Evolutionary conservation across 768 basidiomycete species (phyloP).

Genomic region (Suillus fuscotomentosus): DNA sequence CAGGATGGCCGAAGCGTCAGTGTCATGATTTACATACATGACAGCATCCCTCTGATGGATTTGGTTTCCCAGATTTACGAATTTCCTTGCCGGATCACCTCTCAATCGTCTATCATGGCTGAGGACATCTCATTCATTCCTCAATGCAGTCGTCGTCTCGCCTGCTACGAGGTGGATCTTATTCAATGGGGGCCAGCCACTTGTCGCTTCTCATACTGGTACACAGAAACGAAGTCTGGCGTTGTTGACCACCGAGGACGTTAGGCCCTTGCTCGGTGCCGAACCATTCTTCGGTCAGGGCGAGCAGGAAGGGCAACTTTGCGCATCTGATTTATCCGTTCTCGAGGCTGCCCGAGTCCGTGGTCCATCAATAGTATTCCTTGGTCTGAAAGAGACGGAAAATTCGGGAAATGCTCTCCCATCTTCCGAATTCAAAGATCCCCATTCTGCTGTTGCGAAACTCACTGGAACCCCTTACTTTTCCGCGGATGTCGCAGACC

Average conservation of each 20-base stretch:
- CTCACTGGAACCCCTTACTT: constrained; percentile 86
- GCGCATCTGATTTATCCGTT: constrained; percentile 23
- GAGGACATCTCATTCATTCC: constrained; percentile 67
- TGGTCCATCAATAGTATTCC: constrained; percentile 67
- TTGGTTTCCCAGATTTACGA: constrained; percentile 35
- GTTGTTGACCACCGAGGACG: constrained; percentile 56
- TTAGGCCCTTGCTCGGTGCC: constrained; percentile 64
- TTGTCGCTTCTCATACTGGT: constrained; percentile 41
- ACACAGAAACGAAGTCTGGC: constrained; percentile 42
- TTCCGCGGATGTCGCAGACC: constrained; percentile 67
- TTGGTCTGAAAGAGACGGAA: constrained; percentile 69
- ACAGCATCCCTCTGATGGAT: neutral
- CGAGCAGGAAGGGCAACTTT: constrained; percentile 37
- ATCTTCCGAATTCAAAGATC: constrained; percentile 61
- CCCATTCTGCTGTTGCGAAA: constrained; percentile 51
- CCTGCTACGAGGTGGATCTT: constrained; percentile 74
- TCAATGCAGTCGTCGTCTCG: constrained; percentile 65
- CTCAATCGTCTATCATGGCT: constrained; percentile 84
- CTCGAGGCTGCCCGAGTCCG: constrained; percentile 61
- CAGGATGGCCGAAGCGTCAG: constrained; percentile 33
- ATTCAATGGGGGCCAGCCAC: constrained; percentile 71
- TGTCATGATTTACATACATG: constrained; percentile 2
- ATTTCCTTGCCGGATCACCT: constrained; percentile 62
- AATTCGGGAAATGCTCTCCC: constrained; percentile 51
- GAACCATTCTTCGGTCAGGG: constrained; percentile 74